Evolutionary conservation across 2,329 filamentous ascomycete species (phyloP), one percentile per base, ranked within the genome.

Genomic region (Fusarium zealandicum): DNA sequence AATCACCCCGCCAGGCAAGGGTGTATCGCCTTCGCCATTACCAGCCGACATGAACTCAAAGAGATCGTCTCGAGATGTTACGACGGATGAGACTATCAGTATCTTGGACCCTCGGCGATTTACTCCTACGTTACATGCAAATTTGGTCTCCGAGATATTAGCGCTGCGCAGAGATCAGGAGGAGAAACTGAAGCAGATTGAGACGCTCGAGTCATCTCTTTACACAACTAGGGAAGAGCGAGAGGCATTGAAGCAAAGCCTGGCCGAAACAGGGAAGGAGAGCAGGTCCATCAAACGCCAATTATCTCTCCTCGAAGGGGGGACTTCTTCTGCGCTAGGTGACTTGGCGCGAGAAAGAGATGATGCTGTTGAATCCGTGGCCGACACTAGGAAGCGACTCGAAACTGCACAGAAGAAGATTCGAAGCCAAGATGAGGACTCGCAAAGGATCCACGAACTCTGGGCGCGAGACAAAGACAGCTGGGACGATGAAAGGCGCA

Each of bases 61-160:
- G 59, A 75, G 84, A 65, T 76, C 79, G 16, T 82, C 83, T 12
- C 78, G 80, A 52, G 87, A 91, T 69, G 73, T 84, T 18, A 76
- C 78, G 17, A 82, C 76, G 48, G 86, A 93, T 61, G 89, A 93
- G 59, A 84, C 78, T 37, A 86, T 92, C 52, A 82, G 84, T 63
- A 86, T 92, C 17, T 79, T 97, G 25, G 95, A 99, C 69, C 92
- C 95, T 3, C 86, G 93, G 49, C 85, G 95, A 31, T 97, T 99
- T 70, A 99, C 95, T 0, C 95, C 95, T 1, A 98, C 93, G 0
- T 78, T 99, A 10, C 95, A 98, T 72, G 95, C 95, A 8, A 97
- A 91, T 42, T 79, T 99, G 6, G 93, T 99, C 1, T 93, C 93
- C 0, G 95, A 99, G 73, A 99, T 99, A 59, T 79, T 99, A 32